Base-by-base conservation (phyloP, 2,329 filamentous ascomycete genomes). In the Neurospora crassa region DNA sequence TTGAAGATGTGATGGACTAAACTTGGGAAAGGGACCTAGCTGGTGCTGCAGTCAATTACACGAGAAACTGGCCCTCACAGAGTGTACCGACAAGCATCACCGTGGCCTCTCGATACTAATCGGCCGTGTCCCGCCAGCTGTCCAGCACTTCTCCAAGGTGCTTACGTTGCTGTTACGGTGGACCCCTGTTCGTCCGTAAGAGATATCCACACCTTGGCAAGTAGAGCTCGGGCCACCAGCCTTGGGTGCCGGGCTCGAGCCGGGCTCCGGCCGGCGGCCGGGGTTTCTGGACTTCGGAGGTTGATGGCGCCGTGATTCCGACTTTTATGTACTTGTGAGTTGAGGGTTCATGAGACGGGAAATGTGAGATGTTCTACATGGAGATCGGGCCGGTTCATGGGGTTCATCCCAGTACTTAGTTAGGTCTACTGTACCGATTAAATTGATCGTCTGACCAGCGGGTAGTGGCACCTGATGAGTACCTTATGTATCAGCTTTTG, bases 141-240 rank as follows among this genome's bases (percentile, higher is more conserved):
- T 18, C 53, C 53, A 63, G 53, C 53, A 37, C 16, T 37, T 37
- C 77, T 75, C 75, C 72, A 75, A 78, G 77, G 76, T 77, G 78
- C 78, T 79, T 80, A 80, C 78, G 79, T 81, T 79, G 79, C 79
- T 76, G 10, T 59, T 59, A 16, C 29, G 74, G 73, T 78, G 79
- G 75, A 73, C 73, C 77, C 76, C 71, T 75, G 74, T 72, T 71
- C 41, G 72, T 70, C n/a, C 72, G 71, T 72, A 34, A 18, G 53
- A 63, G 53, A 24, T 34, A 3, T 63, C 53, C 24, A 63, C 53
- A 29, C 53, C 53, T 14, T 29, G 53, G 29, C 53, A 63, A n/a
- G 10, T 63, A 63, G 53, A 63, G 53, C 53, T 63, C 53, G 29
- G 8, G 29, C 29, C 53, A 37, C 16, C 53, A 18, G 24, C 16